A percentile compares a stretch with the other conserved stretches of the same genome.
These are phyloP conservation scores for Arthrobotrys pseudoclavata DNA, from an alignment of 2,329 filamentous ascomycete genomes.

Conservation along the genomic window DNA sequence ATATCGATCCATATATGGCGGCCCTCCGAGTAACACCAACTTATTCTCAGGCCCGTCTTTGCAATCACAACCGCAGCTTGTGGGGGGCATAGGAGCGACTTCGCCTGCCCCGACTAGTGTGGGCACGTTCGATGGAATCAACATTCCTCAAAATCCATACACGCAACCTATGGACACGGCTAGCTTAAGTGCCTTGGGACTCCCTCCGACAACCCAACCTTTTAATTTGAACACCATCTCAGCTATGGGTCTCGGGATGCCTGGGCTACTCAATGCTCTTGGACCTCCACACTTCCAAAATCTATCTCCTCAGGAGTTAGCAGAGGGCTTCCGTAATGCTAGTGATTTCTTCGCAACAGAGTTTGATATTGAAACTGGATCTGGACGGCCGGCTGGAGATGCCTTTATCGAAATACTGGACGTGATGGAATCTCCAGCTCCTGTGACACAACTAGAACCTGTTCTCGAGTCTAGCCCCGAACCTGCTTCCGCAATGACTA, in stretches of 20 bases:
- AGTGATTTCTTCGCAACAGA: slow-evolving; percentile 26
- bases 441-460: slow-evolving; percentile 22
- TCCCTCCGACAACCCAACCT: slow-evolving; percentile 21
- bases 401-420: slow-evolving; percentile 45
- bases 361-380: slow-evolving; percentile 24
- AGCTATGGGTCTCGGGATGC: slow-evolving; percentile 3
- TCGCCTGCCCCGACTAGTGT: slow-evolving; percentile 28
- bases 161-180: slow-evolving; percentile 28
- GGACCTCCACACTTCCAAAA: slow-evolving; percentile 33
- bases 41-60: neutral
- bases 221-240: slow-evolving; percentile 2
- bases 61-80: neutral
- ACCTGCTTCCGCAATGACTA: slow-evolving; percentile 28
- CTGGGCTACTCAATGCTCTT: slow-evolving; percentile 26
- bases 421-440: slow-evolving; percentile 41
- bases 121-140: slow-evolving; percentile 4
- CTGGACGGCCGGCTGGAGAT: slow-evolving; percentile 20
- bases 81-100: neutral
- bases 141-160: slow-evolving; percentile 1
- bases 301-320: slow-evolving; percentile 31
- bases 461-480: slow-evolving; percentile 48
- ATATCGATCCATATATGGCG: neutral
- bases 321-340: slow-evolving; percentile 7
- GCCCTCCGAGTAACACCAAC: neutral
- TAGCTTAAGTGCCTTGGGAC: slow-evolving; percentile 15